A percentile compares a stretch with the other conserved stretches of the same genome.
These are phyloP conservation scores for Saccharomycopsis fermentans DNA, from an alignment of 805 yeast species.

Conservation along the genomic window DNA sequence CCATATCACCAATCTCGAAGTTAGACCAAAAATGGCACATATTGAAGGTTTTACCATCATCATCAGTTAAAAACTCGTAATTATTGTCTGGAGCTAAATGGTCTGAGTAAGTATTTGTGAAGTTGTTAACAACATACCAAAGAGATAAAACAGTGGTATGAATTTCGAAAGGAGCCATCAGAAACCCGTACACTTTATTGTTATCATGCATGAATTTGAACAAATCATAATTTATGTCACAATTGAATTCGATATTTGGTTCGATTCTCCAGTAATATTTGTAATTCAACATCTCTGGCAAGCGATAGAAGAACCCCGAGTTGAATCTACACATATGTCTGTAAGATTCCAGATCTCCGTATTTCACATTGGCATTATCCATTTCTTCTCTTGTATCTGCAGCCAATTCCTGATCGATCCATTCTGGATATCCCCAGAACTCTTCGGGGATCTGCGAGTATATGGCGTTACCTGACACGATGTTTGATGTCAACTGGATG, in stretches of 20 bases:
- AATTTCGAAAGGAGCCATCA: constrained; percentile 40
- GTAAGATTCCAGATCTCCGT: constrained; percentile 42
- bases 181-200: constrained; percentile 41
- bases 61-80: constrained; percentile 39
- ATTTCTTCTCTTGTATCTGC: constrained; percentile 22
- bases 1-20: constrained; percentile 45
- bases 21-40: constrained; percentile 60
- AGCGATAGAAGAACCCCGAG: constrained; percentile 48
- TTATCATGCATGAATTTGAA: constrained; percentile 33
- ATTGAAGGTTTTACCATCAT: constrained; percentile 34
- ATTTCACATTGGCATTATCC: constrained; percentile 27
- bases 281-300: constrained; percentile 34
- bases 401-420: constrained; percentile 30
- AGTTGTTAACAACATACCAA: constrained; percentile 39
- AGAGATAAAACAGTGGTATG: constrained; percentile 43
- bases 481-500: constrained; percentile 23
- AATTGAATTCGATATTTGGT: constrained; percentile 44
- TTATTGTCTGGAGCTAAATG: constrained; percentile 39
- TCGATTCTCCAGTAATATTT: constrained; percentile 55
- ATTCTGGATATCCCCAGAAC: constrained; percentile 39
- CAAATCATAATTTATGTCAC: constrained; percentile 50
- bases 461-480: constrained; percentile 32
- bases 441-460: constrained; percentile 35
- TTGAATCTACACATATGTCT: constrained; percentile 68
- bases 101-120: constrained; percentile 36